phyloP scores from a whole-genome alignment of 257 asterid species.

The Capsicum pubescens region DNA sequence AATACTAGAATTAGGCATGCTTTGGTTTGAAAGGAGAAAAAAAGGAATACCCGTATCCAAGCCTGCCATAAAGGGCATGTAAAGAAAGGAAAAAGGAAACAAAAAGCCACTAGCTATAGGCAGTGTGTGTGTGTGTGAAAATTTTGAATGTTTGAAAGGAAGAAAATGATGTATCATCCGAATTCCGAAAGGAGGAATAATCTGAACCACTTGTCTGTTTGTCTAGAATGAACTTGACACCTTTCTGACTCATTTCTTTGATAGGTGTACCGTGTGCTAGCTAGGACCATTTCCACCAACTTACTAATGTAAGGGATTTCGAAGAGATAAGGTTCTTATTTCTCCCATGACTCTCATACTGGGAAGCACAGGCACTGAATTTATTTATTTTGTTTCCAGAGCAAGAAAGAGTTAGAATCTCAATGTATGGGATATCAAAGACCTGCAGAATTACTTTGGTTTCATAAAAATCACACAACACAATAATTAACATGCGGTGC shows the following conservation, averaged over 20 bases:
- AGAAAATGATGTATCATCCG: neutral
- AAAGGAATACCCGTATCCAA: slow-evolving; percentile 16
- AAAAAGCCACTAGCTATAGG: slow-evolving; percentile 27
- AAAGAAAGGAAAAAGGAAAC: slow-evolving; percentile 28
- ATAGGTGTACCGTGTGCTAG: neutral
- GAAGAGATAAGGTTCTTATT: neutral
- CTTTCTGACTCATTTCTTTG: slow-evolving; percentile 35
- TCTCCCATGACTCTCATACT: neutral
- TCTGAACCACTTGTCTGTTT: slow-evolving; percentile 58
- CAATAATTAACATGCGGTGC: neutral
- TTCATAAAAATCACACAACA: neutral
- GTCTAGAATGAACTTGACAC: slow-evolving; percentile 52
- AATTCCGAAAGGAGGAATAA: neutral
- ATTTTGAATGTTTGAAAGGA: slow-evolving; percentile 31
- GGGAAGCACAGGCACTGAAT: neutral
- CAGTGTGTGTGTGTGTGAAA: neutral
- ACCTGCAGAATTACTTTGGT: neutral
- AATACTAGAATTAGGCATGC: slow-evolving; percentile 51
- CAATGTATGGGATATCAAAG: neutral
- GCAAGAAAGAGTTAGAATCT: neutral
- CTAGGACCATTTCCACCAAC: neutral
- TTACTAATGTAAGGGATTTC: neutral
- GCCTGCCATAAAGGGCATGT: slow-evolving; percentile 40
- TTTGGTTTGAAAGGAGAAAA: slow-evolving; percentile 36
- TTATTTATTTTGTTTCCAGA: neutral